phyloP scores from a whole-genome alignment of 78 protist genomes.

The Acrasis kona region DNA sequence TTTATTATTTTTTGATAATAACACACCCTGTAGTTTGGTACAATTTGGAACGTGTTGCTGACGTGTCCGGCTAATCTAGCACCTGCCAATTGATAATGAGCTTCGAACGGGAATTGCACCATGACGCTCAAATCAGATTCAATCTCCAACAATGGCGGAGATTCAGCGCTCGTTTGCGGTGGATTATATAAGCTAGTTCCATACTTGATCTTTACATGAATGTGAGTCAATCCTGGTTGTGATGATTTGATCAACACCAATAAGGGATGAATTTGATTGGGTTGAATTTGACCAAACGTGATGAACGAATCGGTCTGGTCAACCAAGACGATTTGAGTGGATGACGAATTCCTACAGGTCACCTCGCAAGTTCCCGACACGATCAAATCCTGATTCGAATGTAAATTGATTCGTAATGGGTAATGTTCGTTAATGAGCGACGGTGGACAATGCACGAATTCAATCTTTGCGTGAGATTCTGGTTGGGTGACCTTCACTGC shows the following conservation, averaged over 20 bases:
- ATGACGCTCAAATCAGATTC: not conserved
- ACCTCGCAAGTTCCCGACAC: not conserved
- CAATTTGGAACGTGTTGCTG: not conserved
- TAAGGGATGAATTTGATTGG: not conserved
- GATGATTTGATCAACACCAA: not conserved
- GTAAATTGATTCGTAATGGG: not conserved
- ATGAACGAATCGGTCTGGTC: not conserved
- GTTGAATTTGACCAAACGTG: not conserved
- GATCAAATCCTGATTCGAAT: not conserved
- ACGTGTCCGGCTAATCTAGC: too few species aligned
- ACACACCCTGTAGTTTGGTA: not conserved
- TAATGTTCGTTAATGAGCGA: not conserved
- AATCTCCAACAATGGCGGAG: not conserved
- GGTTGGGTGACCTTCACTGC: not conserved
- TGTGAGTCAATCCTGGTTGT: not conserved
- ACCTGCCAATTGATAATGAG: too few species aligned
- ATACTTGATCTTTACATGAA: not conserved
- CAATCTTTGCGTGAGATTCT: not conserved
- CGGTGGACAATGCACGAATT: not conserved
- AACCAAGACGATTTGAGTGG: not conserved
- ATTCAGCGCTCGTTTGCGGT: not conserved
- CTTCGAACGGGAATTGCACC: not conserved
- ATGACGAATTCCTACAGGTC: not conserved
- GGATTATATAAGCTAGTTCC: not conserved
- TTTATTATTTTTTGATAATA: not conserved